Percentiles rank a stretch among this genome's conserved stretches.
Conservation (phyloP, 2,329 filamentous ascomycete genomes). For the Ceratocystiopsis minuta region DNA sequence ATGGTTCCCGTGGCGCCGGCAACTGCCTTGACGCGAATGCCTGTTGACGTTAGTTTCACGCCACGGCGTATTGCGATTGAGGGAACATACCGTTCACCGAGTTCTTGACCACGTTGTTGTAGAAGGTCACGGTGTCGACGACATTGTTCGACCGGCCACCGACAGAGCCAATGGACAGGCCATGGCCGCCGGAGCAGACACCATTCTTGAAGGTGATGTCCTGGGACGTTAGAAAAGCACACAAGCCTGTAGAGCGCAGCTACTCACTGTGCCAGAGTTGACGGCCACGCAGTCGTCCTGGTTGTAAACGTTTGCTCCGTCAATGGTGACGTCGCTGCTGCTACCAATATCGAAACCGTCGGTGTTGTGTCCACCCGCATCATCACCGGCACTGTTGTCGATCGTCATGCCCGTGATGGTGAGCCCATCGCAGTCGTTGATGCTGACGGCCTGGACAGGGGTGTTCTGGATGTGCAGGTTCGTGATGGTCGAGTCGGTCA, state of each 20-base stretch:
- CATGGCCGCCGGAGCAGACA: conserved; percentile 34
- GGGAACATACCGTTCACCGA: conserved; percentile 3
- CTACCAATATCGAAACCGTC: conserved; percentile 40
- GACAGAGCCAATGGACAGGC: conserved; percentile 31
- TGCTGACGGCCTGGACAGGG: conserved; percentile 23
- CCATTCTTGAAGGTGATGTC: conserved; percentile 22
- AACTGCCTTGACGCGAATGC: conserved; percentile 38
- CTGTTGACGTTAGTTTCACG: too few species aligned
- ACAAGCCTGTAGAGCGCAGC: not conserved
- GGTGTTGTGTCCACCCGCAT: conserved; percentile 40
- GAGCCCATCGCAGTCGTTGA: conserved; percentile 19
- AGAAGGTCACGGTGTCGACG: conserved; percentile 33
- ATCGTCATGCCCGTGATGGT: conserved; percentile 19
- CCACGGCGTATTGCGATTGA: too few species aligned
- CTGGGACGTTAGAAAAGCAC: not conserved
- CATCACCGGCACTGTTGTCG: conserved; percentile 21
- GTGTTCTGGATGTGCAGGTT: conserved; percentile 23
- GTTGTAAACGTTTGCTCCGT: conserved; percentile 35
- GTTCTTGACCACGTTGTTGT: conserved; percentile 3
- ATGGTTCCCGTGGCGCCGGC: conserved; percentile 32
- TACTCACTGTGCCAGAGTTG: conserved; percentile 15
- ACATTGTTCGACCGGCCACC: conserved; percentile 29
- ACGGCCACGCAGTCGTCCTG: conserved; percentile 44
- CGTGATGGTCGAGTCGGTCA: conserved; percentile 31
- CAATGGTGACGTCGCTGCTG: conserved; percentile 30